Conservation (phyloP, 2,329 filamentous ascomycete genomes). For the Didymella glomerata region DNA sequence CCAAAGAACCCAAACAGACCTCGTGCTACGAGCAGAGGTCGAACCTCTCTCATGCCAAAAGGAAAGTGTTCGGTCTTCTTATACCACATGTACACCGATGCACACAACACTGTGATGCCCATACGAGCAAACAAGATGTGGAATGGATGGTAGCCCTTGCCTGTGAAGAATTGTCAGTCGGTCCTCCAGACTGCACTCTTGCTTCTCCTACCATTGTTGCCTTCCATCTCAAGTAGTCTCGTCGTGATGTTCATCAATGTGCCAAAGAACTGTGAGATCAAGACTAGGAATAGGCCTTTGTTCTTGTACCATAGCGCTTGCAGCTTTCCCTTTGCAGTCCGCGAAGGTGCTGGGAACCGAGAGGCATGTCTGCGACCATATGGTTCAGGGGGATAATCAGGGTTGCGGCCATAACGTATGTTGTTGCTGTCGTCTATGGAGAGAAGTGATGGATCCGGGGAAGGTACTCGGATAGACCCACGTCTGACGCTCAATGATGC, state of each 20-base stretch:
- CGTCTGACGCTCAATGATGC: slow-evolving; percentile 35
- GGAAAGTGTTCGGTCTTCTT: slow-evolving; percentile 73
- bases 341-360: slow-evolving; percentile 34
- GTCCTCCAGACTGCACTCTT: neutral
- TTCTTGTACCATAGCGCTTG: slow-evolving; percentile 68
- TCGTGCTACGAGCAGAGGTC: slow-evolving; percentile 72
- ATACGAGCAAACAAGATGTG: slow-evolving; percentile 81
- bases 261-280: slow-evolving; percentile 80
- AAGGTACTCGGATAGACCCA: slow-evolving; percentile 45
- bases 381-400: slow-evolving; percentile 28
- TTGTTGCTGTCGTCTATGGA: slow-evolving; percentile 48
- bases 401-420: slow-evolving; percentile 37
- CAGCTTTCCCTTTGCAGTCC: slow-evolving; percentile 32
- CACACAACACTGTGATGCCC: slow-evolving; percentile 73
- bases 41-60: slow-evolving; percentile 71
- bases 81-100: slow-evolving; percentile 77
- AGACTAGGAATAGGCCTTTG: slow-evolving; percentile 76
- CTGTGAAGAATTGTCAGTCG: slow-evolving; percentile 19
- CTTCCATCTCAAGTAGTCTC: slow-evolving; percentile 73
- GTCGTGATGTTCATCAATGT: slow-evolving; percentile 86
- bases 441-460: slow-evolving; percentile 45
- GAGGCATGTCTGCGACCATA: slow-evolving; percentile 32
- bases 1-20: slow-evolving; percentile 79
- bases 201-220: slow-evolving; percentile 60
- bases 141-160: slow-evolving; percentile 78